Conservation (phyloP, 2,329 filamentous ascomycete species). For the Cytospora piceicola region DNA sequence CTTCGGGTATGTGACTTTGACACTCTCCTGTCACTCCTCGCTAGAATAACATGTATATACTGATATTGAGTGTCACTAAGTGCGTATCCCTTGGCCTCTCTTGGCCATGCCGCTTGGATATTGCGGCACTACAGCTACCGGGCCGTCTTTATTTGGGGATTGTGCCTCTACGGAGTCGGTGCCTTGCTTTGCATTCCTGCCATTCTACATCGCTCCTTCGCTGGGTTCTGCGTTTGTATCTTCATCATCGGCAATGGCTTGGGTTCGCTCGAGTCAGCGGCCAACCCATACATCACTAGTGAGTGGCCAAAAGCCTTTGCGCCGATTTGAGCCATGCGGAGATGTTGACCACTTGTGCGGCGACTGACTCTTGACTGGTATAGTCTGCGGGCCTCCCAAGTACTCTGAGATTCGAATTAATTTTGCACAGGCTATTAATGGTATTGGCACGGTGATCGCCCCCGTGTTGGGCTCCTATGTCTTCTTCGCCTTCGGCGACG, state of each 20-base stretch:
- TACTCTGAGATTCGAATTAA: constrained; percentile 77
- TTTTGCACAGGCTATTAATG: constrained; percentile 77
- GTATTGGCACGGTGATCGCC: constrained; percentile 73
- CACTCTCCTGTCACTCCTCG: constrained; percentile 10
- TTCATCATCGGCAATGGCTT: constrained; percentile 77
- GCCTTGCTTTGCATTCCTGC: constrained; percentile 60
- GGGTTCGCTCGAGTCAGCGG: constrained; percentile 75
- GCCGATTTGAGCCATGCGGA: background rate
- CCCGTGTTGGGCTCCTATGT: constrained; percentile 74
- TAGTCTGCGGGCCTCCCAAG: constrained; percentile 62
- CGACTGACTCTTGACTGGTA: constrained; percentile 25
- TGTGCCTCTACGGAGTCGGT: constrained; percentile 68
- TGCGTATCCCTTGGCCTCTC: constrained; percentile 71
- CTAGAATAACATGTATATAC: background rate
- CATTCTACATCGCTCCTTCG: constrained; percentile 67
- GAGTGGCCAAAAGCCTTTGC: constrained; percentile 3
- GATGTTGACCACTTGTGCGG: background rate
- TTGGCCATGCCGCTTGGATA: constrained; percentile 68
- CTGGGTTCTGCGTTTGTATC: constrained; percentile 72
- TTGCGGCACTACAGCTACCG: constrained; percentile 67
- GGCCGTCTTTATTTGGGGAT: constrained; percentile 68
- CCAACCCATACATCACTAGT: constrained; percentile 73
- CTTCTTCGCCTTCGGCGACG: constrained; percentile 68
- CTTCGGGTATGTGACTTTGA: constrained; percentile 54
- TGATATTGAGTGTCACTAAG: constrained; percentile 38